A percentile compares a stretch with the other conserved stretches of the same genome.
phyloP scores from a whole-genome alignment of 768 basidiomycete genomes.

The Boletus rubescentipes region DNA sequence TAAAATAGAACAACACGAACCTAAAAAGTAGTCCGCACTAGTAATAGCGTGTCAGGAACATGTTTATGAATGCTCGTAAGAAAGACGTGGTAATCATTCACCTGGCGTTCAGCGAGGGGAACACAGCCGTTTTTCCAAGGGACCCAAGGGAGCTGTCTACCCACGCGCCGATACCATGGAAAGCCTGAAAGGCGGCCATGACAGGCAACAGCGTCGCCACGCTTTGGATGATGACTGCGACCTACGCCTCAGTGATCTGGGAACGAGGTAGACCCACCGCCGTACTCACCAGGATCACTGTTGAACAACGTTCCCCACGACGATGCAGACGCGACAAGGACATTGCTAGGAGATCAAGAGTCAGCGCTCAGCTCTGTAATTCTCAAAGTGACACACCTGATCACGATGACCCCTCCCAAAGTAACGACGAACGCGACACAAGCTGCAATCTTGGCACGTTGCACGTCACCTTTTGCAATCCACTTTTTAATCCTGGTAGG shows the following conservation, averaged over 20 bases:
- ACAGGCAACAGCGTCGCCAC: slow-evolving; percentile 58
- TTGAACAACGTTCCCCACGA: slow-evolving; percentile 63
- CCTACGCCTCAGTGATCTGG: background rate
- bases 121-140: slow-evolving; percentile 21
- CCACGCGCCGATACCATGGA: slow-evolving; percentile 23
- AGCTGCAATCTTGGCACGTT: slow-evolving; percentile 19
- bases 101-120: slow-evolving; percentile 25
- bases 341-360: slow-evolving; percentile 26
- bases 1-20: slow-evolving; percentile 27
- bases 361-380: background rate
- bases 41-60: background rate
- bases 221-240: slow-evolving; percentile 38
- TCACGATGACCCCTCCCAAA: slow-evolving; percentile 11
- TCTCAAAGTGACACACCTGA: slow-evolving; percentile 1
- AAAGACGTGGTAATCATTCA: slow-evolving; percentile 12
- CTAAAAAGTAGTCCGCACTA: slow-evolving; percentile 22
- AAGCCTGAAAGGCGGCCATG: slow-evolving; percentile 26
- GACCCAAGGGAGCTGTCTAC: slow-evolving; percentile 17
- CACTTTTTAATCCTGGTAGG: slow-evolving; percentile 23
- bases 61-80: background rate
- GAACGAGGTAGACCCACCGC: background rate
- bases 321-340: slow-evolving; percentile 44
- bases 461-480: slow-evolving; percentile 17
- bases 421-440: slow-evolving; percentile 17
- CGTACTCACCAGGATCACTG: slow-evolving; percentile 42